Percentiles rank a stretch among this genome's conserved stretches.
These are phyloP conservation scores for Neurospora pannonica DNA, from an alignment of 495 filamentous ascomycete species.

Conservation along the genomic window DNA sequence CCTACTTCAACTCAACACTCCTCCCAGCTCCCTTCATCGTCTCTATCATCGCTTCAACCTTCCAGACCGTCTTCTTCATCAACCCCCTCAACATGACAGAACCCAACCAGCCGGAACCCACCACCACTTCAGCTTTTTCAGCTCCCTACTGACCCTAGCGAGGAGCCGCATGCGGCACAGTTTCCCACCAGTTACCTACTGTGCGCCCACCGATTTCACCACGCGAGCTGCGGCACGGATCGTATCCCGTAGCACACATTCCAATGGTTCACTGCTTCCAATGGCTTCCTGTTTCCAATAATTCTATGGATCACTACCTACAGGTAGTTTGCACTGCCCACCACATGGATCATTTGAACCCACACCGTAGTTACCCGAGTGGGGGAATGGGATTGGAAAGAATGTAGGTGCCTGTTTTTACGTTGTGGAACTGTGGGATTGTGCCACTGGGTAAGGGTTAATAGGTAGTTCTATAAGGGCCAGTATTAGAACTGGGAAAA, in stretches of 20 bases:
- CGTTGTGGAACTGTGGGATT: no score
- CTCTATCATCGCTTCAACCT: background rate
- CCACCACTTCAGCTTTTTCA: background rate
- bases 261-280: background rate
- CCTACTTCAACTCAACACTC: background rate
- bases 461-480: no score
- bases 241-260: background rate
- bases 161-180: background rate
- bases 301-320: no score
- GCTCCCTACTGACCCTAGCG: background rate
- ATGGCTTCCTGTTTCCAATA: background rate
- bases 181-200: no score
- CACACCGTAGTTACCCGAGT: no score
- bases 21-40: background rate
- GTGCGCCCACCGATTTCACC: no score
- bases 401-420: no score
- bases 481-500: no score
- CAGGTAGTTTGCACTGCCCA: no score
- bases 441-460: no score
- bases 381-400: no score
- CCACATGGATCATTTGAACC: no score
- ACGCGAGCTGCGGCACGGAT: background rate
- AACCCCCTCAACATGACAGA: background rate
- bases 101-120: background rate
- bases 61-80: background rate